phyloP scores from a whole-genome alignment of 1,284 basidiomycete species.

The Puccinia hordei region DNA sequence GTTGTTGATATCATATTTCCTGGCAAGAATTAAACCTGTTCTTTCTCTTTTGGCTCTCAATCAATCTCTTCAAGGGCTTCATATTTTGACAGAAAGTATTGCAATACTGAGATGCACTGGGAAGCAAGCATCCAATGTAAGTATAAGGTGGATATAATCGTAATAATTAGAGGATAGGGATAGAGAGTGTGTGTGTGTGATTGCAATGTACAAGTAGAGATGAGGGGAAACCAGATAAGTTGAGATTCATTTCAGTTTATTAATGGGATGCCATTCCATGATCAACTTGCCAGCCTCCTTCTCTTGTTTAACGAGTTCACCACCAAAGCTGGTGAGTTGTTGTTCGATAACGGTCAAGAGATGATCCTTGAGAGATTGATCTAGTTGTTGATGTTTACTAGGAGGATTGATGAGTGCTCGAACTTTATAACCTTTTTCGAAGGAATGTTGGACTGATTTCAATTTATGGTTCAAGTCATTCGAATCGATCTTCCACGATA shows the following conservation, averaged over 20 bases:
- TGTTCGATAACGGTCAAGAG: constrained; percentile 20
- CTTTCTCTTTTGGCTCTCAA: too few species aligned
- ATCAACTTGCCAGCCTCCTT: constrained; percentile 40
- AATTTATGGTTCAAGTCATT: constrained; percentile 72
- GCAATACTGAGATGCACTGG: too few species aligned
- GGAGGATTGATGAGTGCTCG: neutral
- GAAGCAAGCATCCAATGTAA: too few species aligned
- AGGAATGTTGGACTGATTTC: constrained; percentile 64
- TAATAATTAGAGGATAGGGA: too few species aligned
- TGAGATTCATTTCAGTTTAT: constrained; percentile 2
- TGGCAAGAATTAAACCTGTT: too few species aligned
- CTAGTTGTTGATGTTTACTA: neutral
- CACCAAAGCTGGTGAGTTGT: constrained; percentile 19
- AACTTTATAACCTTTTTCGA: constrained; percentile 28
- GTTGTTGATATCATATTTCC: too few species aligned
- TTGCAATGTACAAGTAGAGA: neutral
- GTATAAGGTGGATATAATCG: too few species aligned
- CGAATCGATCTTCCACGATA: constrained; percentile 69
- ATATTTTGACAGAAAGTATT: too few species aligned
- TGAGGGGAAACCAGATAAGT: too few species aligned
- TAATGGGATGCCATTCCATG: constrained; percentile 38
- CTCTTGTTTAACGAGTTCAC: constrained; percentile 38
- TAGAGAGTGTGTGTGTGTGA: too few species aligned
- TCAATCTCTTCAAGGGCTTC: too few species aligned
- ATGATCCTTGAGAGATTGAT: constrained; percentile 3